Base-by-base conservation (phyloP, 139 green algal genomes). In the Desmodesmus armatus region DNA sequence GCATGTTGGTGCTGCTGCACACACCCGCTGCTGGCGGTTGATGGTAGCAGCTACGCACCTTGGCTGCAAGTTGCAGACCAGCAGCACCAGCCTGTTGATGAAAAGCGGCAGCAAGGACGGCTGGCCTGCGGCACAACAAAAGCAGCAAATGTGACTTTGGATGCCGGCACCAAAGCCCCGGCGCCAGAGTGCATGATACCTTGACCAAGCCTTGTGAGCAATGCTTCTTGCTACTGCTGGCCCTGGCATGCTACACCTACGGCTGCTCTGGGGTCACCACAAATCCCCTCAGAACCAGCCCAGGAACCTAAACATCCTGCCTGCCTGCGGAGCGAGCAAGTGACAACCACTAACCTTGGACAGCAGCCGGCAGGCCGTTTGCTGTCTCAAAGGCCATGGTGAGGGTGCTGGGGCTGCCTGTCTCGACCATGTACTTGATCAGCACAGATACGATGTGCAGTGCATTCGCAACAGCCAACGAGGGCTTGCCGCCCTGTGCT, bases 361-460 rank as follows among this genome's bases (percentile, higher is more conserved):
- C 49, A 51, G 80, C 49, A 43, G 51, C 27, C 37, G 80, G 80
- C 40, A 80, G 25, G 9, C 44, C 60, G 3, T 69, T 27, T 21
- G 47, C 69, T 0, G 49, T 49, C 29, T 79, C 80, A 71, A 86
- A 86, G 35, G 80, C 70, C 49, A 69, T 58, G 37, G 11, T 63
- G 23, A 86, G 39, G 4, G 80, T 69, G 39, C 51, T 80, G 70
- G 80, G 80, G 49, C 66, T 79, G 49, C 49, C 53, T 4, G 35
- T 86, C 78, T 94, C 91, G n/a, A 89, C 82, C 5, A 96, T 71
- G 78, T 91, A 78, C 73, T 95, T 95, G 43, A 96, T 21, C 27
- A 96, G 47, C 19, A 92, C 73, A 6, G 87, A 85, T 29, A 91
- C 41, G 31, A 97, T 85, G 60, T 91, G 92, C 25, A 96, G 81